Evolutionary conservation across 306 rosid species (phyloP), one percentile per base, ranked within the genome.

Genomic region (Quercus aquifolioides): DNA sequence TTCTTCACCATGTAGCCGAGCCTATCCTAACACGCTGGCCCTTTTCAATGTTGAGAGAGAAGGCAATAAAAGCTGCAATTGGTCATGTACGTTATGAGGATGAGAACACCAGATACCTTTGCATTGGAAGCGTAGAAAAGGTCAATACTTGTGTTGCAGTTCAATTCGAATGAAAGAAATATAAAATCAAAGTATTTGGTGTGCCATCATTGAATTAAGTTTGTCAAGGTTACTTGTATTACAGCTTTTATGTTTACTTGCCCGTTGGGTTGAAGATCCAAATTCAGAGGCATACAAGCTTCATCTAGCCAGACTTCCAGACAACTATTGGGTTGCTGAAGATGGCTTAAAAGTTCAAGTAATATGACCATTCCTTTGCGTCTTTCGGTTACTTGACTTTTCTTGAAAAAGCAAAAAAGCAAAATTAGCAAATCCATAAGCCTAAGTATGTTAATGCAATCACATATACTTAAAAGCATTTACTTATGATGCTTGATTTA

Each of bases 341-440:
- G 97, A 92, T 35, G 97, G 97, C 85, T 81, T 91, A 78, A 92
- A 89, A 84, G 80, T 87, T 64, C 94, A 89, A 87, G 94, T 91
- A 15, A 49, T 11, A 7, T 23, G 13, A 43, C 5, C 11, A 3
- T 33, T n/a, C n/a, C 41, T 10, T 13, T 12, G 12, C 38, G 21
- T 49, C 21, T 38, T 35, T 4, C 12, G 20, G 21, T 38, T 5
- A 33, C 35, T 5, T 33, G 35, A 33, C 35, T 33, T 33, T 33
- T 33, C 35, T 33, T 4, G 35, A 31, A 35, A 28, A 17, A 0
- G 10, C 2, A 26, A 17, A 9, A 19, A 10, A n/a, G 13, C 7
- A 2, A 5, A 38, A 7, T 18, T 21, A 7, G 6, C n/a, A 41
- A 0, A 4, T 19, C 25, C 11, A 33, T 51, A 41, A 14, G 3